Evolutionary conservation across 2,329 filamentous ascomycete species (phyloP).

Genomic region (Talaromyces amestolkiae): DNA sequence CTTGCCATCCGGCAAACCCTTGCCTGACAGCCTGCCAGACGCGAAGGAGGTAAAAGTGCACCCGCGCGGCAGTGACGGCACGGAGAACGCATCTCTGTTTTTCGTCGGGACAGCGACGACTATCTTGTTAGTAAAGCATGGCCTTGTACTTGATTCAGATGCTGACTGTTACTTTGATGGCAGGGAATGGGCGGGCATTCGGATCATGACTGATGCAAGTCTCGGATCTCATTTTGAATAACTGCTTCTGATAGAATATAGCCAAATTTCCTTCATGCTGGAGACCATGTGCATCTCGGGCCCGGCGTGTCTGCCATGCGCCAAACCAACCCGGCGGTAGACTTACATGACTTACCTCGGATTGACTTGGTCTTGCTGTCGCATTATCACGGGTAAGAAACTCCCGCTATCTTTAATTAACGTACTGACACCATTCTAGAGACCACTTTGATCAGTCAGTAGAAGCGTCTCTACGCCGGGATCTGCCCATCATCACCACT

Average conservation of each 20-base stretch:
- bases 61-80: conserved; percentile 32
- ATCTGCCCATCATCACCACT: conserved; percentile 63
- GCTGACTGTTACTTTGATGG: not conserved
- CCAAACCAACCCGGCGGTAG: conserved; percentile 58
- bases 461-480: conserved; percentile 50
- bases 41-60: conserved; percentile 48
- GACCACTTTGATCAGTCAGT: conserved; percentile 58
- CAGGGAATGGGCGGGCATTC: conserved; percentile 41
- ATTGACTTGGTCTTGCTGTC: conserved; percentile 61
- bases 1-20: conserved; percentile 23
- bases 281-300: conserved; percentile 65
- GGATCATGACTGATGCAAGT: conserved; percentile 41
- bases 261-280: conserved; percentile 64
- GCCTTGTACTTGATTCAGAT: too few relatives aligned
- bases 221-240: not conserved
- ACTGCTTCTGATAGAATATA: conserved; percentile 24
- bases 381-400: conserved; percentile 58
- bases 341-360: conserved; percentile 58
- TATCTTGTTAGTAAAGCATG: conserved; percentile 28
- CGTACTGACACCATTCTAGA: conserved; percentile 19
- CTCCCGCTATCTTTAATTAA: not conserved
- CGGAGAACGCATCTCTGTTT: conserved; percentile 38
- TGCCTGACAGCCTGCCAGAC: conserved; percentile 39
- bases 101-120: conserved; percentile 44
- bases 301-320: conserved; percentile 59